phyloP scores from a whole-genome alignment of 768 basidiomycete genomes.

The Phaeotremella fagi region DNA sequence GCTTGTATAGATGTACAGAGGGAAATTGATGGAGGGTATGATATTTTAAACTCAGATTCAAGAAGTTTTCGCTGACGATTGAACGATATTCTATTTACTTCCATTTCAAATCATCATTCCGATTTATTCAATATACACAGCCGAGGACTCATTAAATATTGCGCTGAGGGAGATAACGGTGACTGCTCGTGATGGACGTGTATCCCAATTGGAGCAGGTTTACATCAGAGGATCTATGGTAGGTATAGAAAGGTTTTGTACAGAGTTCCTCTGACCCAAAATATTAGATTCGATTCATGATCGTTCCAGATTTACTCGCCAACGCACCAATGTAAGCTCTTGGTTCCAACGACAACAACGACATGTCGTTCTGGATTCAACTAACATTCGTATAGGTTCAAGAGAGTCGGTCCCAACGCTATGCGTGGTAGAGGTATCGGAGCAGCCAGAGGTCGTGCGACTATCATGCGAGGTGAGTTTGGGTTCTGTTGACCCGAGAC shows the following conservation, averaged over 20 bases:
- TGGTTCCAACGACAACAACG: not conserved
- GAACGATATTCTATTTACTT: too few relatives aligned
- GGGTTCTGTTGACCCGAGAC: slow-evolving; percentile 6
- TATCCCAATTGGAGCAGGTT: slow-evolving; percentile 97
- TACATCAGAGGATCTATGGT: slow-evolving; percentile 98
- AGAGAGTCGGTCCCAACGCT: slow-evolving; percentile 94
- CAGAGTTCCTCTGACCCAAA: not conserved
- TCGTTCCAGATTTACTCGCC: slow-evolving; percentile 98
- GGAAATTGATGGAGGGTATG: slow-evolving; percentile 93
- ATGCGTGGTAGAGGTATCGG: slow-evolving; percentile 99
- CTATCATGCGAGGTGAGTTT: slow-evolving; percentile 88
- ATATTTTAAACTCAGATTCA: too few relatives aligned
- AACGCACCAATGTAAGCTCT: slow-evolving; percentile 93
- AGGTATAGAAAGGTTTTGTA: slow-evolving; percentile 3
- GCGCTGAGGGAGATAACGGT: slow-evolving; percentile 95
- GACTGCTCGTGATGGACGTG: slow-evolving; percentile 94
- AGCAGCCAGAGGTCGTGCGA: slow-evolving; percentile 95
- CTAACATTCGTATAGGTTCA: slow-evolving; percentile 66
- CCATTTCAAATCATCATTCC: not conserved
- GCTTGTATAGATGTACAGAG: slow-evolving; percentile 64
- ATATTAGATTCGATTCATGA: slow-evolving; percentile 70
- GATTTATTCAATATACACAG: slow-evolving; percentile 52
- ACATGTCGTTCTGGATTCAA: not conserved
- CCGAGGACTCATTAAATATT: slow-evolving; percentile 97
- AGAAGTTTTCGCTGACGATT: too few relatives aligned